Base-by-base conservation (phyloP, 1,284 basidiomycete genomes). In the Cutaneotrichosporon cutaneum region DNA sequence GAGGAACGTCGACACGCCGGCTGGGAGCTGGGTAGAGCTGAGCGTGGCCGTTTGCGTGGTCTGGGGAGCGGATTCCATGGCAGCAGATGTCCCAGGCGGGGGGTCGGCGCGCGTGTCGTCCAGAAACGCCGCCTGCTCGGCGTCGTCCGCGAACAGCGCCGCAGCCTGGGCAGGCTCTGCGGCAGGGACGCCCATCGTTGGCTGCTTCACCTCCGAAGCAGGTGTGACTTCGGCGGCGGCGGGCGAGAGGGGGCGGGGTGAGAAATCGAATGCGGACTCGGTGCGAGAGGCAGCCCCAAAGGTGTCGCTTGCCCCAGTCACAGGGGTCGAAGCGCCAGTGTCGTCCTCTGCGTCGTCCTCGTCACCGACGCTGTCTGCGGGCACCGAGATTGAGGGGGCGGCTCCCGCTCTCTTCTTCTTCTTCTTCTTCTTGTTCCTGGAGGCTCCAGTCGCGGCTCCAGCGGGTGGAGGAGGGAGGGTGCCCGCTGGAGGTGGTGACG, bases 351-450 rank as follows among this genome's bases (percentile, higher is more conserved):
- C 14, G 14, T 45, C 42, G 39, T 42, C n/a, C n/a, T n/a, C 2
- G 39, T n/a, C 39, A 42, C 39, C 11, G 39, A 42, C 39, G 39
- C 5, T 42, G 13, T 24, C 22, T 3, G 55, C 14, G n/a, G 47
- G 27, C 4, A 42, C 42, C 6, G 59, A 56, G 13, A 45, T 33
- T 0, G 56, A 30, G 14, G 26, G 30, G 11, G 39, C 36, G 8
- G n/a, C n/a, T n/a, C n/a, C n/a, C 42, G 22, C 22, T 47, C 54
- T 54, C 60, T n/a, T 62, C 59, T 64, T 64, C 52, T 62, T 62
- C 56, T 66, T 66, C 61, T 66, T 66, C 61, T 66, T 66, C 59
- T 66, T 66, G 56, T 62, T 62, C 53, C 60, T 66, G n/a, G 52
- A 53, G 16, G 54, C 36, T 27, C 59, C 22, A 11, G 50, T 16